Percentiles rank a stretch among this genome's conserved stretches.
These are phyloP conservation scores for Tilletia indica DNA, from an alignment of 1,284 basidiomycete species.

Conservation along the genomic window DNA sequence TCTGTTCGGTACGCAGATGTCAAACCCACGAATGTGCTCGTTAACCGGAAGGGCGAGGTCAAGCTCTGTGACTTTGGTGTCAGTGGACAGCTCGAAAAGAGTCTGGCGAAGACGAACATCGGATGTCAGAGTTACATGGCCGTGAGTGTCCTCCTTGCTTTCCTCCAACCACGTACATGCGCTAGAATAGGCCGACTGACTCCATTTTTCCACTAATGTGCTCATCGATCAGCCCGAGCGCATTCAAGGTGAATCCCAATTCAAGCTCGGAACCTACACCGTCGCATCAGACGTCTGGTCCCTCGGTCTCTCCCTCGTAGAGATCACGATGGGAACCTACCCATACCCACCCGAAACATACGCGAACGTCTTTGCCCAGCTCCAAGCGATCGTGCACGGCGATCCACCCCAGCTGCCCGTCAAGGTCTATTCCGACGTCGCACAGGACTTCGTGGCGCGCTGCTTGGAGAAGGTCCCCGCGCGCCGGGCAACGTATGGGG, in stretches of 20 bases:
- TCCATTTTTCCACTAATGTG: not conserved
- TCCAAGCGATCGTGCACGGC: constrained; percentile 93
- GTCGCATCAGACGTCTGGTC: constrained; percentile 98
- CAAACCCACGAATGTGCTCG: constrained; percentile 93
- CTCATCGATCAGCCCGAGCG: constrained; percentile 68
- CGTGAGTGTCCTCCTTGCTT: constrained; percentile 18
- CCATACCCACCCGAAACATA: constrained; percentile 99
- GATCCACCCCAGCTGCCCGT: constrained; percentile 79
- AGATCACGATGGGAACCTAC: constrained; percentile 86
- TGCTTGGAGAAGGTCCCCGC: constrained; percentile 60
- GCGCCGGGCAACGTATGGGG: constrained; percentile 76
- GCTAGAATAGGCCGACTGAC: not conserved
- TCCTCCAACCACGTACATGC: not conserved
- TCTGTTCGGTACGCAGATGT: constrained; percentile 63
- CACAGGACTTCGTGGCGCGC: constrained; percentile 51
- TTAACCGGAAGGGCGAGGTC: constrained; percentile 82
- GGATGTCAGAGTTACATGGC: constrained; percentile 99
- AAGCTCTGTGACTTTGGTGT: constrained; percentile 99
- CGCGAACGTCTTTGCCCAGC: constrained; percentile 90
- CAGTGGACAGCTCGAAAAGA: constrained; percentile 93
- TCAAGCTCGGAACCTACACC: constrained; percentile 83
- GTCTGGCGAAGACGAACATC: constrained; percentile 94
- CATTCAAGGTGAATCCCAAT: constrained; percentile 88
- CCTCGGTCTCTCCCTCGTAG: constrained; percentile 90
- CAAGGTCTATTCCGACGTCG: constrained; percentile 50